Evolutionary conservation across 768 basidiomycete species (phyloP), one percentile per base, ranked within the genome.

Genomic region (Tricholoma sp.): DNA sequence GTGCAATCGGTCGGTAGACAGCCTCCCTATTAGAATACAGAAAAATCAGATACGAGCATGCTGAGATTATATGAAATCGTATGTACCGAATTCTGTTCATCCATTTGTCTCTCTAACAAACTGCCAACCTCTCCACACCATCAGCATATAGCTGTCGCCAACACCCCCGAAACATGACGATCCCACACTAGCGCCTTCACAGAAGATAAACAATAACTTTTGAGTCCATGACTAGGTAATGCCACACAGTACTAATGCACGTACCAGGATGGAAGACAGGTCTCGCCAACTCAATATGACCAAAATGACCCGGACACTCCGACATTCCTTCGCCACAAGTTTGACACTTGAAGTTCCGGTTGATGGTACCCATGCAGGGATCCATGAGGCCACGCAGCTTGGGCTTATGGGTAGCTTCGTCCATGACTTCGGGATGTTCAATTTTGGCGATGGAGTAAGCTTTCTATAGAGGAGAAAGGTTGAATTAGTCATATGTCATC

Each of bases 281-380:
- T 64, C 94, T 80, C 44, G 93, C 93, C 66, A 99, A 77, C 75
- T 99, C 97, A 66, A 99, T 93, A 70, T 98, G 95, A 55, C 97
- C 97, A 76, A 99, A 99, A 72, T 98, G 97, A 51, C 97, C 97
- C 28, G 97, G 95, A 76, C 97, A 99, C 70, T 98, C 97, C 15
- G 94, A 88, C 95, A 98, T 98, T n/a, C 95, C 96, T 80, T 99
- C 97, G 62, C 94, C 95, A 71, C 97, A 98, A 29, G 97, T 98
- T 77, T 98, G 94, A 70, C 97, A 99, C 77, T 98, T 98, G 77
- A 96, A 95, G 70, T 95, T 94, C 63, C 94, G 81, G 78, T 95
- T 94, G 65, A 95, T 96, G 29, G 94, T 99, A 37, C 97, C 97
- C 89, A 98, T 93, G 57, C 93, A 85, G 50, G 95, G 93, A 75